Percentiles rank a stretch among this genome's conserved stretches.
phyloP scores from a whole-genome alignment of 306 rosid genomes.

The Vigna reflexopilosa region DNA sequence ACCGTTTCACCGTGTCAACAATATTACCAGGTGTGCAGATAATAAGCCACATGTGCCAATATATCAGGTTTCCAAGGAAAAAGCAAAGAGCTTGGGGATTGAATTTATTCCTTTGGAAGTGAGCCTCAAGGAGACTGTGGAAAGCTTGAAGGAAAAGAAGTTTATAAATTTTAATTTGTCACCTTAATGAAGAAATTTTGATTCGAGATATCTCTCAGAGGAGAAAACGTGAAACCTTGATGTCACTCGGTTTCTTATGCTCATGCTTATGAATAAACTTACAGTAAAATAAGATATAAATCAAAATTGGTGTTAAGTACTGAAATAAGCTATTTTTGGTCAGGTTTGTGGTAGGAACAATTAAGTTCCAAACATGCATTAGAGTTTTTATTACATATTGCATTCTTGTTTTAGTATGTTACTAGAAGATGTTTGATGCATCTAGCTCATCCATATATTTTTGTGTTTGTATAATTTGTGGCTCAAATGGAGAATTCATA shows the following conservation, averaged over 20 bases:
- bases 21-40: constrained; percentile 66
- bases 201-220: neutral
- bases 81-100: constrained; percentile 71
- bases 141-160: constrained; percentile 69
- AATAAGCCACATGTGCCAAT: constrained; percentile 59
- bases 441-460: too few species aligned
- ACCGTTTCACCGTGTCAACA: constrained; percentile 10
- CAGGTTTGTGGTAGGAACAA: neutral
- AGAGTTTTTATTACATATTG: neutral
- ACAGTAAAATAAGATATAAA: neutral
- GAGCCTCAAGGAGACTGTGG: constrained; percentile 79
- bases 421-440: too few species aligned
- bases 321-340: neutral
- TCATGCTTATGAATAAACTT: constrained; percentile 12
- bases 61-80: constrained; percentile 71
- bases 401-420: neutral
- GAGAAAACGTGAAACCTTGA: neutral
- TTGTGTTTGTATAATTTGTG: too few species aligned
- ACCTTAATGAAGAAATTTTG: too few species aligned
- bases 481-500: too few species aligned
- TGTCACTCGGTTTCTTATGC: constrained; percentile 12
- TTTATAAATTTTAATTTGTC: constrained; percentile 53
- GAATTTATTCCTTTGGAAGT: constrained; percentile 66
- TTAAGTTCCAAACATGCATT: neutral
- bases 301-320: neutral